phyloP scores from a whole-genome alignment of 768 basidiomycete species.

The Mrakia gelida region DNA sequence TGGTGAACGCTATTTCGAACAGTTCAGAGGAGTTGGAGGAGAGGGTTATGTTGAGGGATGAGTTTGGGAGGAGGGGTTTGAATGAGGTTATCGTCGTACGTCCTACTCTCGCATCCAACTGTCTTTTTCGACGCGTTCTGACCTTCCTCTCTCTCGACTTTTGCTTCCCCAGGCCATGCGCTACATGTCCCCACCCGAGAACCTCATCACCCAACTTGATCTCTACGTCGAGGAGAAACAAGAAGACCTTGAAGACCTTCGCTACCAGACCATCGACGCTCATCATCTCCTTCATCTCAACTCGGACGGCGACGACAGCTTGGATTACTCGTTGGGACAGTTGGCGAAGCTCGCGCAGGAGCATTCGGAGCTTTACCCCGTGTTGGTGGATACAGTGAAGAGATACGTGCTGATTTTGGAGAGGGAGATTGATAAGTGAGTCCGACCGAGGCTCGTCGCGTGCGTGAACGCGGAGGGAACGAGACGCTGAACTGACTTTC shows the following conservation, averaged over 20 bases:
- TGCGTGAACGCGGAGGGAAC: not conserved
- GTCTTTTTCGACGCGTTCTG: not conserved
- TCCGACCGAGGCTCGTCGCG: conserved; percentile 15
- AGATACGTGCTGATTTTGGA: conserved; percentile 58
- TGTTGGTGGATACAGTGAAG: conserved; percentile 59
- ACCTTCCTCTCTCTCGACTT: not conserved
- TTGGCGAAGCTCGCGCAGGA: conserved; percentile 59
- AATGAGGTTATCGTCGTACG: conserved; percentile 79
- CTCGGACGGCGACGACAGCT: conserved; percentile 33
- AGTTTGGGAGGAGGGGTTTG: conserved; percentile 72
- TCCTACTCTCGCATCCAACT: conserved; percentile 30
- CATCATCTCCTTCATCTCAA: not conserved
- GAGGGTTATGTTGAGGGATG: conserved; percentile 71
- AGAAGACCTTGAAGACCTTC: conserved; percentile 81
- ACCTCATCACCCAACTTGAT: conserved; percentile 69
- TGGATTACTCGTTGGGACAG: conserved; percentile 58
- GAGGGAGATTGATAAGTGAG: conserved; percentile 58
- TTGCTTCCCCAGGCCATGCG: conserved; percentile 57
- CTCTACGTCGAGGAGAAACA: conserved; percentile 83
- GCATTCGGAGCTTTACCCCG: conserved; percentile 60
- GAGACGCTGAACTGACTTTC: not conserved
- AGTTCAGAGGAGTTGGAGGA: conserved; percentile 63
- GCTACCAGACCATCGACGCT: conserved; percentile 36
- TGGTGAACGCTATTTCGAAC: conserved; percentile 19
- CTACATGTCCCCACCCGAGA: conserved; percentile 71